phyloP scores from a whole-genome alignment of 345 rosid species.

The Eucalyptus leucophloia region DNA sequence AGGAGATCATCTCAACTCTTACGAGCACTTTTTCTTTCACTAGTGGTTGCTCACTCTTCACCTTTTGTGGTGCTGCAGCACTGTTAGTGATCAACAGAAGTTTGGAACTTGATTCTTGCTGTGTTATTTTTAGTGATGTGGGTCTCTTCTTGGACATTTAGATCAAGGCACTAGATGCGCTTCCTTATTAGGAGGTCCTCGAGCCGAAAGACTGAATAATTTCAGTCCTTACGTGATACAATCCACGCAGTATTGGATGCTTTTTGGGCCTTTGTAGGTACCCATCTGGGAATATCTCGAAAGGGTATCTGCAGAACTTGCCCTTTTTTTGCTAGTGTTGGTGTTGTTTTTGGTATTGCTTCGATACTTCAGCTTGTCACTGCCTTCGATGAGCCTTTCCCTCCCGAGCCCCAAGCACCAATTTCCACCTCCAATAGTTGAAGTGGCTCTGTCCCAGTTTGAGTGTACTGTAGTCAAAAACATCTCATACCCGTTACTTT shows the following conservation, averaged over 20 bases:
- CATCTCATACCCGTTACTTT: background rate
- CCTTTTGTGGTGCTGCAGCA: background rate
- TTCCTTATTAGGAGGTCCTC: constrained; percentile 6
- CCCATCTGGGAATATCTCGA: constrained; percentile 36
- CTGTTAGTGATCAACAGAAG: background rate
- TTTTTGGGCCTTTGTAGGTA: constrained; percentile 14
- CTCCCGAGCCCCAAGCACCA: background rate
- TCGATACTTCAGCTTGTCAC: constrained; percentile 9
- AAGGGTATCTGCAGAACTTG: constrained; percentile 16
- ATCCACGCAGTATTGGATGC: constrained; percentile 43
- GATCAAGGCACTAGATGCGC: background rate
- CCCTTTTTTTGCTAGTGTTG: constrained; percentile 1
- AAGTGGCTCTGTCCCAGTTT: constrained; percentile 7
- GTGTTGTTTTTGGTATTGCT: constrained; percentile 20
- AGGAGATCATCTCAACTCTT: background rate
- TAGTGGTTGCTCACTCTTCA: background rate
- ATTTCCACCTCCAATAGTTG: background rate
- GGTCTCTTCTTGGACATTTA: background rate
- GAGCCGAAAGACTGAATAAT: constrained; percentile 1
- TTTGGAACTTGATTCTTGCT: background rate
- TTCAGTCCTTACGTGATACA: constrained; percentile 18
- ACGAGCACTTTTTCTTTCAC: constrained; percentile 1
- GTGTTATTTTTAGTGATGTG: background rate
- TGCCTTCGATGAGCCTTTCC: background rate
- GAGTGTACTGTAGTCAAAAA: constrained; percentile 1